These are phyloP conservation scores for Zanthoxylum bungeanum DNA, from an alignment of 345 rosid species.

Conservation along the genomic window DNA sequence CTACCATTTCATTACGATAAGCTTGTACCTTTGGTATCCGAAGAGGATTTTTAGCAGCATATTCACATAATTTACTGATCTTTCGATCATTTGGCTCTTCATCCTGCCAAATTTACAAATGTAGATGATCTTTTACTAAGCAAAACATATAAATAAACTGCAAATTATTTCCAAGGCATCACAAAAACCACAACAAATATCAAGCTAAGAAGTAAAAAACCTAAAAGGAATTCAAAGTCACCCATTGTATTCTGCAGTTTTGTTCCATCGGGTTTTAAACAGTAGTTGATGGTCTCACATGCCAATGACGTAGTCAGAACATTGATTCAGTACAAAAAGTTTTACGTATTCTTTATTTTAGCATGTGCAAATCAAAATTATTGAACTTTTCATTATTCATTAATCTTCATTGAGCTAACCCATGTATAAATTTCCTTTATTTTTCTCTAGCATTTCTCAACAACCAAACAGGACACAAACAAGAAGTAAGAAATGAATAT, in stretches of 20 bases:
- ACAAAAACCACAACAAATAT: background rate
- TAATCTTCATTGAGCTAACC: background rate
- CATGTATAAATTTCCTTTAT: background rate
- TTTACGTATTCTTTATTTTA: too few relatives aligned
- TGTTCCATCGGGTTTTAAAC: background rate
- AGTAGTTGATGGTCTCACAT: background rate
- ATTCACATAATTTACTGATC: conserved; percentile 59
- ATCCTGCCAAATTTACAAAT: conserved; percentile 31
- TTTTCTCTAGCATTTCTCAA: background rate
- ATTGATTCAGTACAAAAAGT: too few relatives aligned
- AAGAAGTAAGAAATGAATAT: background rate
- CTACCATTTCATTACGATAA: too few relatives aligned
- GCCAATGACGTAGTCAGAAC: too few relatives aligned
- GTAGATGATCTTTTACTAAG: background rate
- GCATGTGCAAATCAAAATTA: too few relatives aligned
- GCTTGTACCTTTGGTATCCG: conserved; percentile 57
- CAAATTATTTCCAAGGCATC: background rate
- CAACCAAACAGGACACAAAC: background rate
- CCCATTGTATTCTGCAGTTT: background rate
- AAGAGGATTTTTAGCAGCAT: conserved; percentile 67
- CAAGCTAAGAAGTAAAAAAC: background rate
- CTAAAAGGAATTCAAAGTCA: background rate
- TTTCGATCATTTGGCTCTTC: conserved; percentile 43
- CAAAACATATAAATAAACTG: background rate
- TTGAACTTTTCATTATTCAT: too few relatives aligned